A percentile compares a stretch with the other conserved stretches of the same genome.
Evolutionary conservation across 148 eudicot species (phyloP).

Genomic region (Diospyros lotus): DNA sequence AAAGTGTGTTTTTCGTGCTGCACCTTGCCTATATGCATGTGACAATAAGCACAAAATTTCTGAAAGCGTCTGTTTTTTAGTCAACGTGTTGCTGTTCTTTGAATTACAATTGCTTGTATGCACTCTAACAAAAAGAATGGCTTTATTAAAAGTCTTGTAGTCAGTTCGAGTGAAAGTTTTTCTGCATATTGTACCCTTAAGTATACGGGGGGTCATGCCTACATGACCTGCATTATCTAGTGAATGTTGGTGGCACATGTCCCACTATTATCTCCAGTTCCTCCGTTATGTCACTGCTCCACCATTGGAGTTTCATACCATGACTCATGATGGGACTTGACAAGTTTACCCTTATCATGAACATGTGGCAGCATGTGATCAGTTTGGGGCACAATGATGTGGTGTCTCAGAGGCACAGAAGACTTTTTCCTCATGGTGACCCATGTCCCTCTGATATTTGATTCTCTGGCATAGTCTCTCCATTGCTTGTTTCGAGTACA

Average conservation of each 20-base stretch:
- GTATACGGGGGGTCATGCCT: neutral
- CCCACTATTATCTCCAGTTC: too few species aligned
- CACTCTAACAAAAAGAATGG: neutral
- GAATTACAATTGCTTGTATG: neutral
- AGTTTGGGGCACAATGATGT: too few species aligned
- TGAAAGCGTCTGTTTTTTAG: neutral
- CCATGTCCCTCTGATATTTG: too few species aligned
- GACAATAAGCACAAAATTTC: neutral
- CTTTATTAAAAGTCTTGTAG: neutral
- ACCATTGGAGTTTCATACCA: too few species aligned
- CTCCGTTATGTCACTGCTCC: too few species aligned
- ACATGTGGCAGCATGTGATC: too few species aligned
- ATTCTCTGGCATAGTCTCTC: too few species aligned
- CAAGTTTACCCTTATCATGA: too few species aligned
- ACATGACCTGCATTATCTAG: neutral
- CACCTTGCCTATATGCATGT: neutral
- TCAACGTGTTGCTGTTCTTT: neutral
- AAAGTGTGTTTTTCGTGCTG: neutral
- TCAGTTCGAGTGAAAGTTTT: neutral
- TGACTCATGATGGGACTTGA: too few species aligned
- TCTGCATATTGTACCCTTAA: neutral
- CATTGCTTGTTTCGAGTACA: too few species aligned
- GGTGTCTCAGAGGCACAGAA: too few species aligned
- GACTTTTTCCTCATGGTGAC: too few species aligned
- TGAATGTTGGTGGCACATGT: neutral